Base-by-base conservation (phyloP, 805 yeast genomes). In the Suhomyces sp. region DNA sequence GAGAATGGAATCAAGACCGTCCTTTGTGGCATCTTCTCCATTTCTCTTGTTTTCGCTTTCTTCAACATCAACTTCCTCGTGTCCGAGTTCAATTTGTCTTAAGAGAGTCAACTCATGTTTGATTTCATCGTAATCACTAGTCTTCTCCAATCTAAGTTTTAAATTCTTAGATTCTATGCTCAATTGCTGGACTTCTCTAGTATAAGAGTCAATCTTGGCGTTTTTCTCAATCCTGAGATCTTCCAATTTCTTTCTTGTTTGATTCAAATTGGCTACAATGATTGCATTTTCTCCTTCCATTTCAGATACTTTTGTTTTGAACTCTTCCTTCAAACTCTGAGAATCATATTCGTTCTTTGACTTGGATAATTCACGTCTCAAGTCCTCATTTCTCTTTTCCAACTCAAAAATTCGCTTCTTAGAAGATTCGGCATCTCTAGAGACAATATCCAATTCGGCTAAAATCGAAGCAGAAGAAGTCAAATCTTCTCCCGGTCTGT, bases 41-140 rank as follows among this genome's bases (percentile, higher is more conserved):
- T 51, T 60, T 6, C 47, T 59, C 11, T 50, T 59, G 15, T 54
- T 64, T 5, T 58, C 56, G 7, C 41, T 54, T 9, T 50, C 53
- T 8, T 45, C 40, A 13, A 44, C 58, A 5, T 49, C 57, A 7
- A 51, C 62, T 19, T 49, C 60, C 16, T 60, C 67, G 20, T 63
- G 59, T 3, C 90, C 90, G 60, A 88, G 83, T 49, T 85, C 87
- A 24, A 88, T 81, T 43, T 81, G 80, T 53, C 83, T 79, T 41
- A 88, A 56, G 17, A 88, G 74, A 13, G 72, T 74, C 44, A 90
- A 65, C 50, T 90, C 96, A 32, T 77, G 74, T 54, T 87, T 88
- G 31, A 88, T 55, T 42, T 86, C 88, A 34, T 84, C 88, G 57
- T 90, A 88, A 53, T 88, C 96, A 2, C 71, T 61, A 33, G 79